Evolutionary conservation across 805 yeast genomes (phyloP).

Genomic region (Teunomyces stri): DNA sequence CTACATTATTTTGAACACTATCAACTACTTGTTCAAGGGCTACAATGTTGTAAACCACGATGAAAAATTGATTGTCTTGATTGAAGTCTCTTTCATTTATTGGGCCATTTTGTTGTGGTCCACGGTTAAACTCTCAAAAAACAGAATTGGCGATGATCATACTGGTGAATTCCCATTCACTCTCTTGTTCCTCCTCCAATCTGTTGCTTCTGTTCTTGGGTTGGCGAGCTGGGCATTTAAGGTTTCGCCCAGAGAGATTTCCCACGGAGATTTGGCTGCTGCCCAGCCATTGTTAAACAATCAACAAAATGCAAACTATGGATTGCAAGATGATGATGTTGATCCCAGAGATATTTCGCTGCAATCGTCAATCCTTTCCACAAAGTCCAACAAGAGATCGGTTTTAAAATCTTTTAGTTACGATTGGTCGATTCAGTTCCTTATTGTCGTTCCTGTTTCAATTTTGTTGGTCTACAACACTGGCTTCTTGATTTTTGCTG

Average conservation of each 20-base stretch:
- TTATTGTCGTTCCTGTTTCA: conserved; percentile 64
- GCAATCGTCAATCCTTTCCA: conserved; percentile 1
- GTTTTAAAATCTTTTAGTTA: conserved; percentile 49
- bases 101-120: conserved; percentile 55
- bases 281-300: conserved; percentile 30
- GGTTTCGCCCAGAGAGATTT: conserved; percentile 8
- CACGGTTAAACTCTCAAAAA: conserved; percentile 48
- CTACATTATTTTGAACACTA: conserved; percentile 51
- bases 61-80: conserved; percentile 54
- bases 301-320: conserved; percentile 9
- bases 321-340: conserved; percentile 11
- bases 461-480: conserved; percentile 52
- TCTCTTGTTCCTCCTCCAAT: conserved; percentile 44
- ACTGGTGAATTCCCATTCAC: conserved; percentile 53
- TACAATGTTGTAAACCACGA: conserved; percentile 41
- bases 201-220: conserved; percentile 52
- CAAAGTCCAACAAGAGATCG: not conserved
- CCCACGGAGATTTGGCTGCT: conserved; percentile 18
- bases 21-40: conserved; percentile 31
- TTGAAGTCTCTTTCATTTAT: conserved; percentile 51
- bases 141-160: conserved; percentile 42
- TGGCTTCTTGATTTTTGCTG: conserved; percentile 59
- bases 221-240: conserved; percentile 45
- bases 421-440: conserved; percentile 79
- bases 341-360: conserved; percentile 7